Evolutionary conservation across 75 land plant species (phyloP).

Genomic region (Pinus albicaulis): DNA sequence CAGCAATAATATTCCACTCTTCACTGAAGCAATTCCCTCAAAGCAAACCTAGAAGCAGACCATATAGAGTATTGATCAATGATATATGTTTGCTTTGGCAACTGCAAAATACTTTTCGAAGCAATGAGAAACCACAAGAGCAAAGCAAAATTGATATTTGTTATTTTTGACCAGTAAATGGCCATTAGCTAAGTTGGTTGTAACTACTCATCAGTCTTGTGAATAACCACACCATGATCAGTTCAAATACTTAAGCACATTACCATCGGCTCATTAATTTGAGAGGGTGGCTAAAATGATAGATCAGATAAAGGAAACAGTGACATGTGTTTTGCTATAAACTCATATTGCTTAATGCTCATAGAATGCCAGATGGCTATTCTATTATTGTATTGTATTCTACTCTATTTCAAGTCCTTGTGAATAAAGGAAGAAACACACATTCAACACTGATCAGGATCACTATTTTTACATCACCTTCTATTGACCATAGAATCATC

Average conservation of each 20-base stretch:
- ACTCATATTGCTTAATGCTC: too few species aligned
- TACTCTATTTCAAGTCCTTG: too few species aligned
- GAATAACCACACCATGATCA: neutral
- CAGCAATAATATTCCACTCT: conserved; percentile 76
- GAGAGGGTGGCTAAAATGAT: neutral
- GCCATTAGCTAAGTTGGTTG: neutral
- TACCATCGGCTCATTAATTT: neutral
- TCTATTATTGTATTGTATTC: too few species aligned
- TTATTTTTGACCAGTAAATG: neutral
- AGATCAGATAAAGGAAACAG: too few species aligned
- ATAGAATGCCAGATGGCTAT: too few species aligned
- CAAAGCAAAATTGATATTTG: neutral
- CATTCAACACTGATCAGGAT: too few species aligned
- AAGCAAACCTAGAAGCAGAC: conserved; percentile 44
- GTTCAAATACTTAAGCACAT: neutral
- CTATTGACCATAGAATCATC: too few species aligned
- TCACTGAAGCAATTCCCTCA: conserved; percentile 38
- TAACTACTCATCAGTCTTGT: neutral
- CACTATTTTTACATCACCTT: too few species aligned
- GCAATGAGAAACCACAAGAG: neutral
- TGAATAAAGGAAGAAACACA: too few species aligned
- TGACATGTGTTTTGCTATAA: too few species aligned
- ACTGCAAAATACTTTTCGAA: neutral
- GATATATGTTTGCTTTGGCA: neutral
- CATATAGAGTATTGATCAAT: neutral